These are phyloP conservation scores for Penicillium polonicum DNA, from an alignment of 2,329 filamentous ascomycete genomes.

Conservation along the genomic window DNA sequence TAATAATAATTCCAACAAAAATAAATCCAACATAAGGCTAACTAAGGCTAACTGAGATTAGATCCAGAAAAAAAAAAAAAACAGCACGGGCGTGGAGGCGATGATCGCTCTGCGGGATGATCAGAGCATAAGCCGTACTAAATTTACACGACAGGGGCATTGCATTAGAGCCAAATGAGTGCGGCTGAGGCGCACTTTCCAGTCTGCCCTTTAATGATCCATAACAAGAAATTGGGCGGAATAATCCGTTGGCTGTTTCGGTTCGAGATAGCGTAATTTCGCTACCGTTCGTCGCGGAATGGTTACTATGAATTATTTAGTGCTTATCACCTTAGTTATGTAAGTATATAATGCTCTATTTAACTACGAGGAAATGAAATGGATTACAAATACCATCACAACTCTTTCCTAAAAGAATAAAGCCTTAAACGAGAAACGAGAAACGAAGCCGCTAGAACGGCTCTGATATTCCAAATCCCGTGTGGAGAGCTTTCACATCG, in stretches of 20 bases:
- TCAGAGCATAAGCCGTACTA: constrained; percentile 25
- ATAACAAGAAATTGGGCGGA: neutral
- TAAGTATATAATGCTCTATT: neutral
- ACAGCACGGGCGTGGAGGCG: constrained; percentile 23
- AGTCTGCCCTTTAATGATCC: neutral
- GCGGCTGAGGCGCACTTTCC: constrained; percentile 16
- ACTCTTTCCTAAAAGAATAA: neutral
- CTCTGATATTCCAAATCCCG: constrained; percentile 13
- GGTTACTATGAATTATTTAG: neutral
- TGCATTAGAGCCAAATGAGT: constrained; percentile 6
- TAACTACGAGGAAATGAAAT: neutral
- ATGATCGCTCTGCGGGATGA: constrained; percentile 26
- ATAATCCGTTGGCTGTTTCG: neutral
- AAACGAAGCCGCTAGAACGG: neutral
- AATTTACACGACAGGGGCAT: constrained; percentile 17
- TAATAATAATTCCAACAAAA: constrained; percentile 8
- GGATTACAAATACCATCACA: neutral
- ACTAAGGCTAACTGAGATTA: constrained; percentile 18
- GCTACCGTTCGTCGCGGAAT: neutral
- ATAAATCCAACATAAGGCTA: constrained; percentile 14
- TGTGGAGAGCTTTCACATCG: constrained; percentile 4
- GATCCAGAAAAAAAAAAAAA: constrained; percentile 14
- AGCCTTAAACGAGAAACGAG: neutral
- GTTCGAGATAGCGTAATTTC: neutral
- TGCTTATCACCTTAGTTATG: neutral